Base-by-base conservation (phyloP, 148 eudicot genomes). In the Vaccinium corymbosum region DNA sequence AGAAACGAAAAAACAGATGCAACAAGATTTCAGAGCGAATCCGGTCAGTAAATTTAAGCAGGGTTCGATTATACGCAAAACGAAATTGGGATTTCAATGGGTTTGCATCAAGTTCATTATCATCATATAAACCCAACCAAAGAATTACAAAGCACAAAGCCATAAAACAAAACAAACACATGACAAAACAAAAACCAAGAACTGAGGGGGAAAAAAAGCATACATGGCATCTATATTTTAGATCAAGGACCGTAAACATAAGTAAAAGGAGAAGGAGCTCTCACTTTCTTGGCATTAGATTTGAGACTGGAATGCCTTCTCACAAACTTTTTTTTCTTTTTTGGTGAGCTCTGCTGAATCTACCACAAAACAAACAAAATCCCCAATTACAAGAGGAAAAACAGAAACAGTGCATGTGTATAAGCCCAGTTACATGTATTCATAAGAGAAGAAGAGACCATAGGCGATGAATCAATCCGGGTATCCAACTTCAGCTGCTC, bases 251-350 rank as follows among this genome's bases (percentile, higher is more conserved):
- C 4, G 42, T 22, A 50, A 51, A 11, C 59, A 19, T 27, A 12
- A 84, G 68, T 10, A n/a, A 4, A 78, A 32, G 17, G 22, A n/a
- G 46, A 78, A 76, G 1, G 56, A 84, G 5, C 38, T n/a, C 86
- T 79, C 49, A 84, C 86, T n/a, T 84, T 62, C 81, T 84, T 84
- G 68, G 82, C 82, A 51, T 22, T 84, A 70, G 86, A 68, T 53
- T 84, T 84, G 71, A 53, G 70, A 73, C 25, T 84, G 20, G 78
- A 51, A 38, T 35, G 78, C 78, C 53, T 84, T 42, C 72, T 84
- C 46, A 42, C 46, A 42, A 42, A 42, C 46, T 70, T n/a, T 77
- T 78, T 79, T 70, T 22, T 79, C 83, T 38, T 79, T 32, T 6
- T 66, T 8, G 80, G 59, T n/a, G 80, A 25, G 19, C n/a, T 77